These are phyloP conservation scores for Diplotaxis tenuifolia DNA, from an alignment of 345 rosid genomes.

Conservation along the genomic window DNA sequence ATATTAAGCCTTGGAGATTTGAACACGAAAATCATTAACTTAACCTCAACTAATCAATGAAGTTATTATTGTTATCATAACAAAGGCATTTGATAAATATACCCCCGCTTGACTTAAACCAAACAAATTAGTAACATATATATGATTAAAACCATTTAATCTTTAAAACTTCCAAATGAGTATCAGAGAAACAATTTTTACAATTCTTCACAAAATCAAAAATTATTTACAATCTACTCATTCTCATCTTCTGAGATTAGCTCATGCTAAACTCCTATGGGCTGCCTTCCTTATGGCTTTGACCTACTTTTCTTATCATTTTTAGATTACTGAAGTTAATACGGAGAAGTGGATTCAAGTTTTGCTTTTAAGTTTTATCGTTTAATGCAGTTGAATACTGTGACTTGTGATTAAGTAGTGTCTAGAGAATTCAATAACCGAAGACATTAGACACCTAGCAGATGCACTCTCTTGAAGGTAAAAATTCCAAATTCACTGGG, in stretches of 20 bases:
- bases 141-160: no score
- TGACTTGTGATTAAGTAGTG: not conserved
- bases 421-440: not conserved
- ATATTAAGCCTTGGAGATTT: not conserved
- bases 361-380: not conserved
- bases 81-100: slow-evolving; percentile 35
- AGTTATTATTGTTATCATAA: not conserved
- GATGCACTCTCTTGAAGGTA: not conserved
- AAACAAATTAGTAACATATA: no score
- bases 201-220: no score
- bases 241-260: no score
- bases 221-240: no score
- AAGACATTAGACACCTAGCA: not conserved
- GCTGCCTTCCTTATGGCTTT: no score
- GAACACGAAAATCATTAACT: slow-evolving; percentile 4
- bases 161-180: no score
- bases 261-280: no score
- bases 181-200: no score
- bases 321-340: not conserved
- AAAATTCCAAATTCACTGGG: no score
- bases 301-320: not conserved
- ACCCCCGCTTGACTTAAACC: slow-evolving; percentile 20
- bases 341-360: not conserved
- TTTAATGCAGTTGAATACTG: no score
- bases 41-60: slow-evolving; percentile 15